Percentiles rank a stretch among this genome's conserved stretches.
These are phyloP conservation scores for Annulohypoxylon truncatum DNA, from an alignment of 2,329 filamentous ascomycete genomes.

Conservation along the genomic window DNA sequence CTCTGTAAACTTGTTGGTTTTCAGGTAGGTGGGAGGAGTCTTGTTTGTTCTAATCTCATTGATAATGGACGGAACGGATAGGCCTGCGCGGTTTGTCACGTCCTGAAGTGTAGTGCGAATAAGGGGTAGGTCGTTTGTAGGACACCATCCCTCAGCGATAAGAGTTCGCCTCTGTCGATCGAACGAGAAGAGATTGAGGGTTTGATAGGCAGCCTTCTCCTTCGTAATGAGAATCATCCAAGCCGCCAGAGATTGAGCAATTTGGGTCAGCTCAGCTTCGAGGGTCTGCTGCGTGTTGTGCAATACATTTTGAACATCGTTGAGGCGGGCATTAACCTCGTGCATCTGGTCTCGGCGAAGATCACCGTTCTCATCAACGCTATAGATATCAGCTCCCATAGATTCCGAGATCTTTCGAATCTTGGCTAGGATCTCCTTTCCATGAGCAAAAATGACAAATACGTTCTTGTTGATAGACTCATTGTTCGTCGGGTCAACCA, in stretches of 20 bases:
- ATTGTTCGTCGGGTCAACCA: slow-evolving; percentile 92
- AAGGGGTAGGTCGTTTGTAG: slow-evolving; percentile 86
- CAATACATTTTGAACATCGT: slow-evolving; percentile 91
- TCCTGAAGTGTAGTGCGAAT: slow-evolving; percentile 96
- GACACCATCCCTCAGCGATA: slow-evolving; percentile 97
- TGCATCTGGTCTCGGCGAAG: slow-evolving; percentile 95
- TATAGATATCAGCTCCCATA: slow-evolving; percentile 94
- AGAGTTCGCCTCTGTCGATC: slow-evolving; percentile 94
- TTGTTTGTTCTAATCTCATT: slow-evolving; percentile 98
- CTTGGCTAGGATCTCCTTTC: slow-evolving; percentile 98
- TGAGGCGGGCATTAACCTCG: slow-evolving; percentile 93
- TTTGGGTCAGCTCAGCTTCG: slow-evolving; percentile 91
- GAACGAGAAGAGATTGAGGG: slow-evolving; percentile 95
- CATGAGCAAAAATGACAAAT: slow-evolving; percentile 98
- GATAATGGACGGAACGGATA: slow-evolving; percentile 98
- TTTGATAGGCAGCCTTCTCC: slow-evolving; percentile 97
- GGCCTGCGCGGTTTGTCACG: slow-evolving; percentile 93
- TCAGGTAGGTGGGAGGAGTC: slow-evolving; percentile 95
- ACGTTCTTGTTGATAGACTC: slow-evolving; percentile 96
- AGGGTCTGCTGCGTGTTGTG: slow-evolving; percentile 95
- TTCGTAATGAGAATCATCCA: slow-evolving; percentile 99
- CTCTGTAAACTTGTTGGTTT: slow-evolving; percentile 98
- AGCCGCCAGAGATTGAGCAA: slow-evolving; percentile 89
- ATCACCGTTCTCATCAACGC: slow-evolving; percentile 97
- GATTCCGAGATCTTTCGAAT: slow-evolving; percentile 99